A percentile compares a stretch with the other conserved stretches of the same genome.
phyloP scores from a whole-genome alignment of 2,329 filamentous ascomycete genomes.

The Colletotrichum zoysiae region DNA sequence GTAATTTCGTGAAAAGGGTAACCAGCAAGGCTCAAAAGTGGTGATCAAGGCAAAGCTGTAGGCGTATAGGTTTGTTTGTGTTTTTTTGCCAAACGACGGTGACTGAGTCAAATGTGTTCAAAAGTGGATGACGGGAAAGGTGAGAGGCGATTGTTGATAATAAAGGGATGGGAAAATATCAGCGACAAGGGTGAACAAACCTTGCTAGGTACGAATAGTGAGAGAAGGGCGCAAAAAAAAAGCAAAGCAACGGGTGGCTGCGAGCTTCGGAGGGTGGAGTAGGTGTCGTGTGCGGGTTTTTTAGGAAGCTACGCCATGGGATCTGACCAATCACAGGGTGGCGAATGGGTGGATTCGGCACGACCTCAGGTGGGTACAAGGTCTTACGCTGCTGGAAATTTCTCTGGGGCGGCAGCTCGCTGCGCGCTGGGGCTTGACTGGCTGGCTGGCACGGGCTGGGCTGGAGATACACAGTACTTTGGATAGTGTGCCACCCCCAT shows the following conservation, averaged over 20 bases:
- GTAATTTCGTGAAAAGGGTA: slow-evolving; percentile 17
- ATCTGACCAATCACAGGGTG: slow-evolving; percentile 31
- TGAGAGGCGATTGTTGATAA: slow-evolving; percentile 18
- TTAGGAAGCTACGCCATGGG: slow-evolving; percentile 34
- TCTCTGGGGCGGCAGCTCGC: slow-evolving; percentile 23
- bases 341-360: slow-evolving; percentile 13
- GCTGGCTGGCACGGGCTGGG: not conserved
- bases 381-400: slow-evolving; percentile 36
- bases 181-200: slow-evolving; percentile 18
- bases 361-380: slow-evolving; percentile 12
- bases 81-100: not conserved
- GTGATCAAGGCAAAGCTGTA: not conserved
- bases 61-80: not conserved
- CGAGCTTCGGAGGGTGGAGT: slow-evolving; percentile 32
- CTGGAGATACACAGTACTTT: too few species aligned
- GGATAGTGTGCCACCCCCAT: not conserved
- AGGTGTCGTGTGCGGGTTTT: slow-evolving; percentile 44
- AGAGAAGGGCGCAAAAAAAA: slow-evolving; percentile 4
- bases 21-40: not conserved
- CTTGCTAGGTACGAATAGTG: slow-evolving; percentile 25
- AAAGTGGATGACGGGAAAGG: not conserved
- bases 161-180: slow-evolving; percentile 35
- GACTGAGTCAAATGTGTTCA: slow-evolving; percentile 23
- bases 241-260: not conserved
- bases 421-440: not conserved